Evolutionary conservation across 2,329 filamentous ascomycete genomes (phyloP), one percentile per base, ranked within the genome.

Genomic region (Elsinoe necatrix): DNA sequence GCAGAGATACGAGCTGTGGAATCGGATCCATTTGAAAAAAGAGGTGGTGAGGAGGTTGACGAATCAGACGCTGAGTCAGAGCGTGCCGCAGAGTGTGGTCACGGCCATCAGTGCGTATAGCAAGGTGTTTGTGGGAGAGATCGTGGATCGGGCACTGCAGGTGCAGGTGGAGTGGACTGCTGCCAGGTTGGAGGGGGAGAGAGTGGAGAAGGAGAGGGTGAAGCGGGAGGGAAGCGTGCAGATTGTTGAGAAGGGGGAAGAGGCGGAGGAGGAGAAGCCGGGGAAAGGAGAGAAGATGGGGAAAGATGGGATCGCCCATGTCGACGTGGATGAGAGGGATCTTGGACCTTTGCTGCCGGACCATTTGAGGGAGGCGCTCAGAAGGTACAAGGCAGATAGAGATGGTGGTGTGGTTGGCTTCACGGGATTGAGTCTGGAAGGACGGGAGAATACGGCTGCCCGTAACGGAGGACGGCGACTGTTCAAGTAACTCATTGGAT

Each of bases 51-150:
- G 86, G 66, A 79, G 84, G 79, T 80, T 91, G 59, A 84, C 89
- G 67, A 92, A 91, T 65, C 85, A 87, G 58, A 89, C 87, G 1
- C 84, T 90, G 7, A 89, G 85, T 0, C 87, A 91, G 67, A 89
- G 85, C 1, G 87, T 89, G 0, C 85, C 86, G 0, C 77, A 80
- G 18, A 85, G 81, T 63, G 85, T 90, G 51, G 84, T 87, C 60
- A 82, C 86, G 20, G 84, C 85, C n/a, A 85, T 91, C 65, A 84
- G 83, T 50, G 82, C 84, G 0, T 86, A 88, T 18, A 83, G 85
- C 48, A 92, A 92, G 70, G 77, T 88, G 59, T 90, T 88, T 67
- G 80, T 87, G 3, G 87, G 86, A 54, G 84, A 89, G 60, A 77
- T 92, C 48, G 85, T 91, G 60, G 86, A 89, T 67, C 74, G 78